Conservation (phyloP, 768 basidiomycete species). For the Russula brevipes region DNA sequence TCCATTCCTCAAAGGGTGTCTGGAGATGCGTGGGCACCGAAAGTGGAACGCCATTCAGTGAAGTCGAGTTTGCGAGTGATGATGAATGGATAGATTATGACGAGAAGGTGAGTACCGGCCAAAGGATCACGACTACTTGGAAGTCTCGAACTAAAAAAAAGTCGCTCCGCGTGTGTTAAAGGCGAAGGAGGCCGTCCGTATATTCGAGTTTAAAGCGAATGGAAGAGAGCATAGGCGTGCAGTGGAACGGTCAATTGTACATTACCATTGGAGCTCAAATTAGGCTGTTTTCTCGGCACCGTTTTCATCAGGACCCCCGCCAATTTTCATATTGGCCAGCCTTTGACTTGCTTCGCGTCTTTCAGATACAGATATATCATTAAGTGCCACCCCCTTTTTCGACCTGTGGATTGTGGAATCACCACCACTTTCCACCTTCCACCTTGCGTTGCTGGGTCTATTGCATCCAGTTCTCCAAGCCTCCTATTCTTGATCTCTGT, state of each 20-base stretch:
- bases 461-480: too few relatives aligned
- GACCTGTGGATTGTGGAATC: not conserved
- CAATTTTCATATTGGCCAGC: too few relatives aligned
- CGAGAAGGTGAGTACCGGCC: slow-evolving; percentile 58
- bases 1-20: slow-evolving; percentile 47
- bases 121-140: not conserved
- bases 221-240: slow-evolving; percentile 51
- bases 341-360: too few relatives aligned
- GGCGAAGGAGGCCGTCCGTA: slow-evolving; percentile 60
- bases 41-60: slow-evolving; percentile 50
- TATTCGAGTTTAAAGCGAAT: slow-evolving; percentile 64
- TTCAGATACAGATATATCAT: too few relatives aligned
- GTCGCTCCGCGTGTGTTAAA: slow-evolving; percentile 25
- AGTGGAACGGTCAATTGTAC: slow-evolving; percentile 3
- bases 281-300: not conserved
- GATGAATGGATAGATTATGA: slow-evolving; percentile 88
- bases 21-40: slow-evolving; percentile 72
- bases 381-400: too few relatives aligned
- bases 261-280: not conserved
- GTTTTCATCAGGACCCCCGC: too few relatives aligned
- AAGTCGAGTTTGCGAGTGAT: slow-evolving; percentile 59
- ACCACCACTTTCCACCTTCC: not conserved
- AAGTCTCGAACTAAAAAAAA: not conserved
- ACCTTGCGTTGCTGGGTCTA: not conserved
- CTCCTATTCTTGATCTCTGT: not conserved